Conservation (phyloP, 305 asterid species). For the Solanum hybrid region DNA sequence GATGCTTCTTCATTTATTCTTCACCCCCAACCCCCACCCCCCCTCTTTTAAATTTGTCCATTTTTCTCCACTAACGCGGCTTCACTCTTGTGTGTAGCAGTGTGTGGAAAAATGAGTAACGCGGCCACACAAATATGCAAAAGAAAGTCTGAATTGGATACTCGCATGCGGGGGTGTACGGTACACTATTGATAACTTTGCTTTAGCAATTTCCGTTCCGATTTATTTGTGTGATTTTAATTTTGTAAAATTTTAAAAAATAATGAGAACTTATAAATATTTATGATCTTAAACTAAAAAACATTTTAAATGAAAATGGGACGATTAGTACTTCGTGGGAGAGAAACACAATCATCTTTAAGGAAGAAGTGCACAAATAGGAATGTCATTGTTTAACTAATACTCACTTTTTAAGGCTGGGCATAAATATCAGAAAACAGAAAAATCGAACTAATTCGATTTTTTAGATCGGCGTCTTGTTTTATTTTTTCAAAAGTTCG, state of each 20-base stretch:
- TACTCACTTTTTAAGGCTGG: neutral
- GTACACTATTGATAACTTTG: neutral
- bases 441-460: no score
- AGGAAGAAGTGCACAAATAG: neutral
- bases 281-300: no score
- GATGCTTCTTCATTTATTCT: neutral
- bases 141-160: neutral
- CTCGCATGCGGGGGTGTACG: neutral
- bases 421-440: no score
- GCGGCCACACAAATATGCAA: neutral
- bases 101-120: neutral
- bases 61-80: neutral
- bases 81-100: neutral
- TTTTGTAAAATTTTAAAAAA: neutral
- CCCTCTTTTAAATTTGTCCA: neutral
- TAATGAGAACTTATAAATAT: neutral
- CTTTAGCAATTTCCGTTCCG: neutral
- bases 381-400: neutral
- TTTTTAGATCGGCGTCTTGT: no score
- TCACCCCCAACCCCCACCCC: neutral
- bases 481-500: no score
- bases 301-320: neutral
- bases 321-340: neutral
- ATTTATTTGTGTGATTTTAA: neutral
- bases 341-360: neutral